These are phyloP conservation scores for Rhodotorula diobovata DNA, from an alignment of 768 basidiomycete species.

Conservation along the genomic window DNA sequence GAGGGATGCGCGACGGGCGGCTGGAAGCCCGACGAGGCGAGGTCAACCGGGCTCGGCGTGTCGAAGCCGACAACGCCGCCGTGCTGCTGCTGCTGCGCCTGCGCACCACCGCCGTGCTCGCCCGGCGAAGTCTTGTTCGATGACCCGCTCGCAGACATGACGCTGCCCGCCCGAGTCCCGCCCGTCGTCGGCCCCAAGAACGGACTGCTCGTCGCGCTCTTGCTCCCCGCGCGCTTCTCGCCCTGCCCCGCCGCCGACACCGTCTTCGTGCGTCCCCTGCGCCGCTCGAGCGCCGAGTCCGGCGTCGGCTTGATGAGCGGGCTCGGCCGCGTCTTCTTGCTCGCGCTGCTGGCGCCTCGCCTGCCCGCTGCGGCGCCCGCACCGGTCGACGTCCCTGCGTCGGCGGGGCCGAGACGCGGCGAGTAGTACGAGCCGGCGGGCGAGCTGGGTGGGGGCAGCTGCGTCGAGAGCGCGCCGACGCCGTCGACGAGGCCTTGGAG, in stretches of 20 bases:
- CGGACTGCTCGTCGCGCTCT: constrained; percentile 33
- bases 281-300: constrained; percentile 6
- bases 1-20: too few species aligned
- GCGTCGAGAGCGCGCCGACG: constrained; percentile 27
- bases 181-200: constrained; percentile 7
- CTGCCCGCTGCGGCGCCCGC: constrained; percentile 24
- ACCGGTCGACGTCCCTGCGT: not conserved
- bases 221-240: not conserved
- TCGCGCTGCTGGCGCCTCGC: constrained; percentile 17
- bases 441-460: constrained; percentile 7
- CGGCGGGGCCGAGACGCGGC: constrained; percentile 19
- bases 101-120: not conserved
- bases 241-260: not conserved
- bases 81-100: not conserved
- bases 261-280: constrained; percentile 12
- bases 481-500: constrained; percentile 39
- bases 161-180: not conserved
- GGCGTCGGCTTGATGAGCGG: constrained; percentile 37
- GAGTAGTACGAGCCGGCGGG: constrained; percentile 5
- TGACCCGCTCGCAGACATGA: not conserved
- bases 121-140: constrained; percentile 5
- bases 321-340: constrained; percentile 34
- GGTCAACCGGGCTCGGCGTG: constrained; percentile 37
- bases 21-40: not conserved
- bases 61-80: constrained; percentile 11